These are phyloP conservation scores for Torrubiella hemipterigena DNA, from an alignment of 2,329 filamentous ascomycete species.

Conservation along the genomic window DNA sequence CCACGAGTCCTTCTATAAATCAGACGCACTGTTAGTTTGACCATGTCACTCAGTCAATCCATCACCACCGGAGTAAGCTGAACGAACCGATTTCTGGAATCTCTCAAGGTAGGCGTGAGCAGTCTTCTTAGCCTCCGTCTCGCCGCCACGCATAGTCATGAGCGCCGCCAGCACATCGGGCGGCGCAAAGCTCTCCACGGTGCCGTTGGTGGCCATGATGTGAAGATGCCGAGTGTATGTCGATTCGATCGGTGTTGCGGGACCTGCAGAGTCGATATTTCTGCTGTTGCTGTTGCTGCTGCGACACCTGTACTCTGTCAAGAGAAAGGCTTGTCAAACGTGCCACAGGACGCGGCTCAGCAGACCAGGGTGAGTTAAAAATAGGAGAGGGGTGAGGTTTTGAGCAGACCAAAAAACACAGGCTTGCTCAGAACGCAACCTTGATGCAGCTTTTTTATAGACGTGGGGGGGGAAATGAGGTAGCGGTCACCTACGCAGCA, in stretches of 20 bases:
- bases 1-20: constrained; percentile 79
- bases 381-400: too few relatives aligned
- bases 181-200: constrained; percentile 64
- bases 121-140: constrained; percentile 73
- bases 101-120: constrained; percentile 84
- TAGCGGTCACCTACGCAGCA: too few relatives aligned
- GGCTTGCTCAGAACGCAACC: too few relatives aligned
- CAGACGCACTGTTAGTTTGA: constrained; percentile 8
- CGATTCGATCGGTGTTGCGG: constrained; percentile 6
- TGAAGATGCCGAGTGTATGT: too few relatives aligned
- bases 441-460: too few relatives aligned
- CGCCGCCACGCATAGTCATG: constrained; percentile 79
- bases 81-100: constrained; percentile 92
- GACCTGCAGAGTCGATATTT: background rate
- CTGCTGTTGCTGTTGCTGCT: background rate
- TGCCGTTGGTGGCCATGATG: constrained; percentile 54
- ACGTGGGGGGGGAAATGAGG: too few relatives aligned
- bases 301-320: too few relatives aligned
- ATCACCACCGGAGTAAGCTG: too few relatives aligned
- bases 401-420: too few relatives aligned
- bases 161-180: constrained; percentile 70
- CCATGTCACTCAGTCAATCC: background rate
- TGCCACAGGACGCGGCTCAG: too few relatives aligned
- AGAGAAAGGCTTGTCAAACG: too few relatives aligned
- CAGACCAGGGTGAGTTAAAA: too few relatives aligned